Evolutionary conservation across 2,329 filamentous ascomycete species (phyloP), one percentile per base, ranked within the genome.

Genomic region (Talaromyces sp.): DNA sequence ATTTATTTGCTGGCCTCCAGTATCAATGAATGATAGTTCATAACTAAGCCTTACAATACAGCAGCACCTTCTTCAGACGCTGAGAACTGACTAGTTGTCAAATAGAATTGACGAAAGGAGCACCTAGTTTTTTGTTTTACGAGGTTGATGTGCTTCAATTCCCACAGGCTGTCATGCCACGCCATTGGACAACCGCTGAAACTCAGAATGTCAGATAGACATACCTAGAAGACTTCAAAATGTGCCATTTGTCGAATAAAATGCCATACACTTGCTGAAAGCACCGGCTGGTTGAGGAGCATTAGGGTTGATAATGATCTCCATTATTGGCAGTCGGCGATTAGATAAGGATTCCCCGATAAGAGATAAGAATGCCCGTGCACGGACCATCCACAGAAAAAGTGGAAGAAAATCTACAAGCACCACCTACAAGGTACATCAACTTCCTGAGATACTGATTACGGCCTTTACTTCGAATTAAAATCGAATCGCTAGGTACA

Each of bases 271-370:
- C 35, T 37, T 37, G 35, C 9, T 11, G 11, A 37, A n/a, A 8
- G 33, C 5, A 52, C 33, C 49, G 33, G 49, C 25, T 52, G 49
- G 17, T 31, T 17, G 47, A n/a, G 45, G 37, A 45, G 25, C n/a
- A n/a, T 31, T 65, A 62, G 59, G 58, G 63, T 50, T 65, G 59
- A 43, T n/a, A 3, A 60, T 9, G 22, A 61, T 41, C 37, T n/a
- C 37, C 62, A 37, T 13, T 43, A 39, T 41, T 1, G 56, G 62
- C 10, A 45, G 19, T 11, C 25, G 15, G 43, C 71, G 73, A 74
- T 77, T 77, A 78, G 77, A 78, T 77, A 77, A 73, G 72, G 63
- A 41, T 13, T 11, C 9, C 6, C 9, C 49, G 61, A 63, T 63
- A 63, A 63, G 61, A 35, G 61, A 63, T 57, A 63, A 63, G 61